phyloP scores from a whole-genome alignment of 306 rosid genomes.

The Canavalia gladiata region DNA sequence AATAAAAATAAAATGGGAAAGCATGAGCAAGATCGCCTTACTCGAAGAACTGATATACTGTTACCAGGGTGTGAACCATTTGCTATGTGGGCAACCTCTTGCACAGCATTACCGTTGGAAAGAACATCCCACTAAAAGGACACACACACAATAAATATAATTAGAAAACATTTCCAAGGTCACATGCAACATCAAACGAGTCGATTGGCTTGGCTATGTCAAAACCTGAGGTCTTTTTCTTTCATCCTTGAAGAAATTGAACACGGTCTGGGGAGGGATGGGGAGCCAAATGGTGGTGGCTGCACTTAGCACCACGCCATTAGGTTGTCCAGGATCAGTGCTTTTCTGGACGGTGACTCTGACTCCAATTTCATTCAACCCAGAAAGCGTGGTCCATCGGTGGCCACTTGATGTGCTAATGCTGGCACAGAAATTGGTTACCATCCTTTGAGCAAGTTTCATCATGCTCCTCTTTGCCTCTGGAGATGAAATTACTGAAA shows the following conservation, averaged over 20 bases:
- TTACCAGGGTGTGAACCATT: conserved; percentile 95
- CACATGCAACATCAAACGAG: not conserved
- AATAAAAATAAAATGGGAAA: not conserved
- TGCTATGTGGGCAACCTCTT: conserved; percentile 96
- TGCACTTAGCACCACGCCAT: conserved; percentile 88
- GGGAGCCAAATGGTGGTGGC: conserved; percentile 97
- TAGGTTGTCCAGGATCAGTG: conserved; percentile 87
- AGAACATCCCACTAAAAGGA: conserved; percentile 91
- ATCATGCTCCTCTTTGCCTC: conserved; percentile 95
- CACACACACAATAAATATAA: not conserved
- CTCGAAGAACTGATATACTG: conserved; percentile 90
- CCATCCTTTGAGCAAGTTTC: conserved; percentile 97
- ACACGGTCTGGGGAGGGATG: conserved; percentile 79
- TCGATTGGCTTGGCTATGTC: not conserved
- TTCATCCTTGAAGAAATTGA: conserved; percentile 93
- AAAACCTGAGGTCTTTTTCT: conserved; percentile 86
- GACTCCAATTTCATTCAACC: conserved; percentile 79
- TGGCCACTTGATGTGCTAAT: conserved; percentile 84
- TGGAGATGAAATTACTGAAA: conserved; percentile 79
- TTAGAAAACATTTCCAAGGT: not conserved
- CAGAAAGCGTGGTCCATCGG: conserved; percentile 86
- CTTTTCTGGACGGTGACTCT: conserved; percentile 82
- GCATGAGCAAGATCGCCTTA: conserved; percentile 39
- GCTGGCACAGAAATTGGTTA: conserved; percentile 82
- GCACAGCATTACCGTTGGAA: conserved; percentile 80